Conservation (phyloP, 208 protist species). For the Strigomonas oncopelti region DNA sequence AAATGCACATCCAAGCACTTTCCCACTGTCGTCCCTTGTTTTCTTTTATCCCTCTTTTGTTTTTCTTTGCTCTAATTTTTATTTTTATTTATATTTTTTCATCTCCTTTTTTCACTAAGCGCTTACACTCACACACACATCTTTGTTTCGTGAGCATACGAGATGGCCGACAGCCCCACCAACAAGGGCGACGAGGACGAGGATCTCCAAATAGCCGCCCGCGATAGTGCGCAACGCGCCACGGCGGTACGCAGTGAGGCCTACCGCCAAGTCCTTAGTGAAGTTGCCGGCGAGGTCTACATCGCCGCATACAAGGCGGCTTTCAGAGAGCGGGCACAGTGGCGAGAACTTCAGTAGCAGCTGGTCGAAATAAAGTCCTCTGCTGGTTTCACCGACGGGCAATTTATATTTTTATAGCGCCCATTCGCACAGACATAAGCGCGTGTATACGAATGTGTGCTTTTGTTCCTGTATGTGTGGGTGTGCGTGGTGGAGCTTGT, state of each 20-base stretch:
- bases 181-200: constrained; percentile 26
- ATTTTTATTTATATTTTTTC: too few relatives aligned
- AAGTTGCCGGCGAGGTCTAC: constrained; percentile 74
- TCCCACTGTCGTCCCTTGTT: constrained; percentile 13
- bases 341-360: not conserved
- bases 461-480: too few relatives aligned
- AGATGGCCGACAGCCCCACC: too few relatives aligned
- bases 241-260: constrained; percentile 52
- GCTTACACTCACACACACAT: too few relatives aligned
- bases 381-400: too few relatives aligned
- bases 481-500: too few relatives aligned
- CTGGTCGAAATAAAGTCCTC: too few relatives aligned
- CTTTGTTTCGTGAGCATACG: too few relatives aligned
- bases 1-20: not conserved
- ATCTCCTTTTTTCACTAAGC: too few relatives aligned
- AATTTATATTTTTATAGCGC: too few relatives aligned
- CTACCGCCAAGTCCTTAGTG: constrained; percentile 60
- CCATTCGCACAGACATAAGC: too few relatives aligned
- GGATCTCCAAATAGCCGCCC: constrained; percentile 56
- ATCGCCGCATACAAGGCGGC: constrained; percentile 42
- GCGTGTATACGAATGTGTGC: too few relatives aligned
- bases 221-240: constrained; percentile 45
- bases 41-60: constrained; percentile 16
- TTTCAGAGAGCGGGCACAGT: constrained; percentile 10
- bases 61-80: constrained; percentile 2